phyloP scores from a whole-genome alignment of 1,284 basidiomycete species.

The Apiotrichum porosum region DNA sequence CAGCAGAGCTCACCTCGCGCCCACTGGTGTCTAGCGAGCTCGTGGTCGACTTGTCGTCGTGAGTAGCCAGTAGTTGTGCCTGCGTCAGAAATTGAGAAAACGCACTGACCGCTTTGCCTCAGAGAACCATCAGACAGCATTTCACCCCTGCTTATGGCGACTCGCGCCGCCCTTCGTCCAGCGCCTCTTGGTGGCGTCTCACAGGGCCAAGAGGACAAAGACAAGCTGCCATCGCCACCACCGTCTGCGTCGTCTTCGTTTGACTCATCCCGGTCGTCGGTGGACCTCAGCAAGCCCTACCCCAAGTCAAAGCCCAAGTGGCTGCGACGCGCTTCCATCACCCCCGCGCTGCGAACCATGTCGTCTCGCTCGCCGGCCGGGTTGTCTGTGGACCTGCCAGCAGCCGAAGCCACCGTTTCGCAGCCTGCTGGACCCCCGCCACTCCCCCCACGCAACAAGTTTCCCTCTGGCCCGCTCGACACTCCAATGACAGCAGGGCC shows the following conservation, averaged over 20 bases:
- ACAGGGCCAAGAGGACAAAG: slow-evolving; percentile 5
- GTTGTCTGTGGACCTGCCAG: slow-evolving; percentile 16
- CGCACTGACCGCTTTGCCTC: slow-evolving; percentile 1
- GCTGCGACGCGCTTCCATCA: slow-evolving; percentile 36
- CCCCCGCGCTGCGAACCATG: slow-evolving; percentile 28
- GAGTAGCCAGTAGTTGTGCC: background rate
- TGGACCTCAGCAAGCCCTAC: slow-evolving; percentile 23
- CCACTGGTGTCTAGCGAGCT: background rate
- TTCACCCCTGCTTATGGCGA: slow-evolving; percentile 24
- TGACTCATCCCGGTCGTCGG: slow-evolving; percentile 23
- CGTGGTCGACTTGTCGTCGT: slow-evolving; percentile 11
- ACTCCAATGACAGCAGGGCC: slow-evolving; percentile 18
- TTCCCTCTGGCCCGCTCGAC: slow-evolving; percentile 21
- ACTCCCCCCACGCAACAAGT: slow-evolving; percentile 34
- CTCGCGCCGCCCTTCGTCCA: slow-evolving; percentile 28
- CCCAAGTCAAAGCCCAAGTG: slow-evolving; percentile 37
- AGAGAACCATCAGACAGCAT: slow-evolving; percentile 14
- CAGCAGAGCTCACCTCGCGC: background rate
- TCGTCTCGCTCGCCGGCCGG: slow-evolving; percentile 32
- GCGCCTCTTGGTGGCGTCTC: slow-evolving; percentile 22
- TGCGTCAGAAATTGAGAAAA: background rate
- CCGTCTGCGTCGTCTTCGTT: slow-evolving; percentile 7
- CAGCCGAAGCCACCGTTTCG: no score
- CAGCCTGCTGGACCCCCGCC: slow-evolving; percentile 28
- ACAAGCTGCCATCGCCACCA: background rate